Evolutionary conservation across 331 rosid genomes (phyloP).

Genomic region (Erythrophleum ivorense): DNA sequence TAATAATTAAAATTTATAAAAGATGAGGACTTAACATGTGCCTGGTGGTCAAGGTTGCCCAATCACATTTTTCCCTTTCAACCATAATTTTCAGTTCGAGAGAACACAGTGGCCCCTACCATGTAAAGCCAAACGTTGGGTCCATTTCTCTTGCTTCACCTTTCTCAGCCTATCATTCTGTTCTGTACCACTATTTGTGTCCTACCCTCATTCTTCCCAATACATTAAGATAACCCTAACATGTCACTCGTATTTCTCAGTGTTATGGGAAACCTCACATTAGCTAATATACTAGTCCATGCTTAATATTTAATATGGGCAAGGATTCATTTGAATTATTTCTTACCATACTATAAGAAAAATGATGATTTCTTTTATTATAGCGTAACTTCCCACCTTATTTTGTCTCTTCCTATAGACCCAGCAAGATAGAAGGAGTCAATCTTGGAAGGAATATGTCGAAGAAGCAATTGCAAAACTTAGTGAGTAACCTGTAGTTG

Average conservation of each 20-base stretch:
- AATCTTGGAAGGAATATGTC: constrained; percentile 6
- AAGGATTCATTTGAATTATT: neutral
- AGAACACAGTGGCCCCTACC: constrained; percentile 8
- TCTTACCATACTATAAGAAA: neutral
- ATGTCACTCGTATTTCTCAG: neutral
- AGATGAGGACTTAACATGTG: constrained; percentile 8
- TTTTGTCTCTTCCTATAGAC: neutral
- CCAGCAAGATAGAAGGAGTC: neutral
- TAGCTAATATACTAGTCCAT: neutral
- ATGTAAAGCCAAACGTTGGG: neutral
- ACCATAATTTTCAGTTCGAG: neutral
- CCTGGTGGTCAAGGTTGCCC: neutral
- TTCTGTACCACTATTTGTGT: neutral
- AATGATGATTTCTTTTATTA: neutral
- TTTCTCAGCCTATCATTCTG: neutral
- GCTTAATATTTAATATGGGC: neutral
- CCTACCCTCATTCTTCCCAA: neutral
- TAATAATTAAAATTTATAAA: neutral
- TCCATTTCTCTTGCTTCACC: constrained; percentile 8
- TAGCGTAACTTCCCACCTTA: neutral
- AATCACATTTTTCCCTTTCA: neutral
- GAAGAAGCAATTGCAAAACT: constrained; percentile 4
- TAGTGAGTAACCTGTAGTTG: constrained; percentile 42
- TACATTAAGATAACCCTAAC: neutral
- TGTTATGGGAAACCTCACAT: neutral